A percentile compares a stretch with the other conserved stretches of the same genome.
Evolutionary conservation across 2,329 filamentous ascomycete genomes (phyloP).

Genomic region (Clathrospora elynae): DNA sequence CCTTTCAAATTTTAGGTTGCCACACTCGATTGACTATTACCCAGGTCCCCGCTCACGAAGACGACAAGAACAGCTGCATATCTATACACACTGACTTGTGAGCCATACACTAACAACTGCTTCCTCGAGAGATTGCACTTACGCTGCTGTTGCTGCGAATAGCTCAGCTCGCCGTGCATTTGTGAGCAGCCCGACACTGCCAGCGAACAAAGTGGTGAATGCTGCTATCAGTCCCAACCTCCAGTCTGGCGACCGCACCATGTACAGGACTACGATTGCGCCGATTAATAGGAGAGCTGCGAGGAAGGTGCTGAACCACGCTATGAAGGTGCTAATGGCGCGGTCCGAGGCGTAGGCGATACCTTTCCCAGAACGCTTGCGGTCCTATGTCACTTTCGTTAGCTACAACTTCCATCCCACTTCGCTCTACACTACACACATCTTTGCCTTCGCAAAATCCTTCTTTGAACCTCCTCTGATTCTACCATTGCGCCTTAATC

Average conservation of each 20-base stretch:
- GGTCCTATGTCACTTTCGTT: conserved; percentile 9
- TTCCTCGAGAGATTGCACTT: too few relatives aligned
- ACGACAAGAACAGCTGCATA: conserved; percentile 28
- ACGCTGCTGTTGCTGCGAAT: conserved; percentile 23
- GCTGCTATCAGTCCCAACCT: conserved; percentile 12
- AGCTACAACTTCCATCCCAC: not conserved
- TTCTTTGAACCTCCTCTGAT: too few relatives aligned
- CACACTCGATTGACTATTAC: conserved; percentile 7
- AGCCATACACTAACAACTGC: too few relatives aligned
- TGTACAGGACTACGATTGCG: conserved; percentile 20
- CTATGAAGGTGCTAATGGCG: conserved; percentile 13
- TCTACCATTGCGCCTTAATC: too few relatives aligned
- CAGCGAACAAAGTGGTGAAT: conserved; percentile 24
- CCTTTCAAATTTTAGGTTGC: not conserved
- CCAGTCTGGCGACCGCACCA: conserved; percentile 9
- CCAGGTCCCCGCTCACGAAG: conserved; percentile 23
- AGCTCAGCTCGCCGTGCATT: conserved; percentile 24
- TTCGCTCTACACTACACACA: too few relatives aligned
- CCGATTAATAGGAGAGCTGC: conserved; percentile 22
- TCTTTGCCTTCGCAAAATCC: too few relatives aligned
- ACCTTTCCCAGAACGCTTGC: conserved; percentile 8
- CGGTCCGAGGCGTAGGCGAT: conserved; percentile 21
- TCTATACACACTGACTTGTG: not conserved
- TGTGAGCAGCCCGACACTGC: conserved; percentile 19
- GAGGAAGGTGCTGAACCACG: conserved; percentile 19